A percentile compares a stretch with the other conserved stretches of the same genome.
Evolutionary conservation across 495 filamentous ascomycete genomes (phyloP).

Genomic region (Penicillium diatomitis): DNA sequence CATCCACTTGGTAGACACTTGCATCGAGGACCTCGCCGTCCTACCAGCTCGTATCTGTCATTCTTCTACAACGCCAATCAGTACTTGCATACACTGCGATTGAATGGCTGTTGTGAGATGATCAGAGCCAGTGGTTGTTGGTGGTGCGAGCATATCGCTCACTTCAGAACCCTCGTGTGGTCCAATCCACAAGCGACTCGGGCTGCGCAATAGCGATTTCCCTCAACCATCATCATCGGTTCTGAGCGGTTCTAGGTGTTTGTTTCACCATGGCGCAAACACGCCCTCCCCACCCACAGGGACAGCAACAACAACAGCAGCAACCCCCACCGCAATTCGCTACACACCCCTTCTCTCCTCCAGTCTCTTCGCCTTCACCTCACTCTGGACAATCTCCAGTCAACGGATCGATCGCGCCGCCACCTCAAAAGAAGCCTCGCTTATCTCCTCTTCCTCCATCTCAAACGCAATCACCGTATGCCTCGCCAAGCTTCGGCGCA

Average conservation of each 20-base stretch:
- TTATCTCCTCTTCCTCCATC: slow-evolving; percentile 56
- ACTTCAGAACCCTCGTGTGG: slow-evolving; percentile 29
- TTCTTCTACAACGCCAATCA: no score
- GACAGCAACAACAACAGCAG: slow-evolving; percentile 17
- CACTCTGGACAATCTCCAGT: slow-evolving; percentile 28
- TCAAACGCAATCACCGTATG: slow-evolving; percentile 26
- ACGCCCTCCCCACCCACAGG: slow-evolving; percentile 26
- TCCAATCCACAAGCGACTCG: slow-evolving; percentile 22
- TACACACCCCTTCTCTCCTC: slow-evolving; percentile 44
- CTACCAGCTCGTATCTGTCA: slow-evolving; percentile 2
- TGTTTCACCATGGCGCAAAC: slow-evolving; percentile 55
- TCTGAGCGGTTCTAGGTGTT: background rate
- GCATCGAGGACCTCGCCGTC: slow-evolving; percentile 3
- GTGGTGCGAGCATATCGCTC: slow-evolving; percentile 39
- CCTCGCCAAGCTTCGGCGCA: slow-evolving; percentile 38
- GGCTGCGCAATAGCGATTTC: slow-evolving; percentile 7
- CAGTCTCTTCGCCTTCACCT: slow-evolving; percentile 44
- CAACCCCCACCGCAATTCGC: slow-evolving; percentile 37
- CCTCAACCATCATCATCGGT: background rate
- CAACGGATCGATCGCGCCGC: slow-evolving; percentile 31
- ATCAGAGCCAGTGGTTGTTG: slow-evolving; percentile 31
- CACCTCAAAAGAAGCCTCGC: slow-evolving; percentile 57
- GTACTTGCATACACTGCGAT: background rate
- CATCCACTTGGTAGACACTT: slow-evolving; percentile 6
- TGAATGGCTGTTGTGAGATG: slow-evolving; percentile 30